Conservation (phyloP, 176 grass and related monocot genomes). For the Oryza meridionalis region DNA sequence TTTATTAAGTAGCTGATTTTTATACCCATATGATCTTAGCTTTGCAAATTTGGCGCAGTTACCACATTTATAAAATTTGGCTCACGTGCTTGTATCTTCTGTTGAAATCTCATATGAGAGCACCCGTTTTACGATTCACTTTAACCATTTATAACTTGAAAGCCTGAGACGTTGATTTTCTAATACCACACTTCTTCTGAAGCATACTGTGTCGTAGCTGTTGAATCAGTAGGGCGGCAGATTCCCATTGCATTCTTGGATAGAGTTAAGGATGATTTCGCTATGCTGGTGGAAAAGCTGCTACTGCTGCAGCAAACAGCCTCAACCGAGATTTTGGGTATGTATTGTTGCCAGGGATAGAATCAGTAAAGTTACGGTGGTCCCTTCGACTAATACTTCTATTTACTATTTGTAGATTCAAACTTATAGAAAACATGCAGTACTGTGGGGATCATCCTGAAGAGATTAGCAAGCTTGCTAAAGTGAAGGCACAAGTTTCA, state of each 20-base stretch:
- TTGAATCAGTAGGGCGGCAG: slow-evolving; percentile 87
- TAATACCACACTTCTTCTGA: slow-evolving; percentile 32
- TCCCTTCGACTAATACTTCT: not conserved
- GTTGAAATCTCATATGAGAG: not conserved
- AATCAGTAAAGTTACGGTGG: not conserved
- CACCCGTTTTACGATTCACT: not conserved
- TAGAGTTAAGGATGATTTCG: slow-evolving; percentile 88
- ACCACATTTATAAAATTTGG: not conserved
- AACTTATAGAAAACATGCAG: slow-evolving; percentile 97
- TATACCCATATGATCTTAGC: not conserved
- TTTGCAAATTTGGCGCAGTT: not conserved
- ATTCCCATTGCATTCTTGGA: slow-evolving; percentile 89
- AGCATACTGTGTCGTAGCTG: slow-evolving; percentile 94
- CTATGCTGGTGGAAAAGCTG: slow-evolving; percentile 84
- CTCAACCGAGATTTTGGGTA: slow-evolving; percentile 91
- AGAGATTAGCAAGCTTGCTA: slow-evolving; percentile 83
- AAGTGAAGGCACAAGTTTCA: slow-evolving; percentile 96
- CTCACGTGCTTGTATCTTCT: not conserved
- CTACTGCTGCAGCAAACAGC: slow-evolving; percentile 75
- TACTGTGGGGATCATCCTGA: slow-evolving; percentile 93
- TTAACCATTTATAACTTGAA: not conserved
- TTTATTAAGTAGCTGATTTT: not conserved
- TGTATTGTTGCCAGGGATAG: not conserved
- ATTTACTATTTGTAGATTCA: slow-evolving; percentile 53
- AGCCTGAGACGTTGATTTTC: not conserved